Percentiles rank a stretch among this genome's conserved stretches.
Conservation (phyloP, 2,329 filamentous ascomycete genomes). For the Exserohilum rostratum region DNA sequence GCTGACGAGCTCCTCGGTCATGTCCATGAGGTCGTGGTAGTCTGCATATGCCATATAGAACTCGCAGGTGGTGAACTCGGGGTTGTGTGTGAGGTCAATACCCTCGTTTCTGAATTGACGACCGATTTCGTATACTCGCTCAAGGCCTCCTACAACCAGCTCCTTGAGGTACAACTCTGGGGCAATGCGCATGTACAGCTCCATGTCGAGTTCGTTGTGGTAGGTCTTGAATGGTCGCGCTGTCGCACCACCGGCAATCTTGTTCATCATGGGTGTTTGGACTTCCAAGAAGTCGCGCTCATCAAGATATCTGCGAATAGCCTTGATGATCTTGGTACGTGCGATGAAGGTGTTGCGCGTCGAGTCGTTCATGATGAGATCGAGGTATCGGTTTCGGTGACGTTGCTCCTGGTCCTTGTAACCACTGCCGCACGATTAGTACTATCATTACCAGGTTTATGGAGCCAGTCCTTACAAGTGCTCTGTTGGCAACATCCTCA, state of each 20-base stretch:
- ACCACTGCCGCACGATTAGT: conserved; percentile 62
- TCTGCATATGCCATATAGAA: conserved; percentile 80
- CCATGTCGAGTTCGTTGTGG: conserved; percentile 94
- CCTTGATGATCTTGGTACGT: conserved; percentile 84
- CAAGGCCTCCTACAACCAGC: conserved; percentile 89
- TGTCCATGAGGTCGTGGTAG: conserved; percentile 84
- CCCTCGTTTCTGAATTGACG: conserved; percentile 95
- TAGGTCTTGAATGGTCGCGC: conserved; percentile 94
- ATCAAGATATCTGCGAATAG: conserved; percentile 88
- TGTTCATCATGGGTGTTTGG: conserved; percentile 94
- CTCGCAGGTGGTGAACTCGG: conserved; percentile 96
- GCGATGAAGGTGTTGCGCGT: conserved; percentile 84
- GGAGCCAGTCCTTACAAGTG: conserved; percentile 56
- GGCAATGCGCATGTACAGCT: conserved; percentile 92
- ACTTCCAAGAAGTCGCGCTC: conserved; percentile 89
- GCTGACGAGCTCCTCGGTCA: conserved; percentile 92
- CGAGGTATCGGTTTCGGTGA: conserved; percentile 90
- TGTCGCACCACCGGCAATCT: conserved; percentile 92
- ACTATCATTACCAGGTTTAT: not conserved
- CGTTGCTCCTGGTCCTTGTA: conserved; percentile 95
- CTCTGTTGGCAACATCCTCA: conserved; percentile 84
- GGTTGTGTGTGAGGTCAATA: conserved; percentile 93
- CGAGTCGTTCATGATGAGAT: conserved; percentile 94
- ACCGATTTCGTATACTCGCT: conserved; percentile 94
- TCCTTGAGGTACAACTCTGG: conserved; percentile 98